Base-by-base conservation (phyloP, 192 early-diverging fungal genomes). In the Haplosporangium gracile region DNA sequence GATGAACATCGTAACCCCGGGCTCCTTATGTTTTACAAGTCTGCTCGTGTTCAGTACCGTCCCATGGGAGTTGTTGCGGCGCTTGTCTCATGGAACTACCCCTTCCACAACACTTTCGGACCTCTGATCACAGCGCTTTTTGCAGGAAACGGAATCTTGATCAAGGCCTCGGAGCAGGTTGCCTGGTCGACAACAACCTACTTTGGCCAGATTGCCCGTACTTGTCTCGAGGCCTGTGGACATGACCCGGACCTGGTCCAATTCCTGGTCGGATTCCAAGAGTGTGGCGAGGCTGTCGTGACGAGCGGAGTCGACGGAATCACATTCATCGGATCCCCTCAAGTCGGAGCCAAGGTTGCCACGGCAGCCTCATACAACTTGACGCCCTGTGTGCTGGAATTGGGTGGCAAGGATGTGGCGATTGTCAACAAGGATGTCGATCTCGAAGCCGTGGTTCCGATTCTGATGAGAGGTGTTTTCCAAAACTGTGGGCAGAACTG, bases 401-500 rank as follows among this genome's bases (percentile, higher is more conserved):
- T 98, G 24, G 97, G 97, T 36, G 97, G 97, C 45, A 97, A 97
- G 89, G 97, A 97, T 90, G 93, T 93, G 57, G 95, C 95, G 38
- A 94, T 97, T 71, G 88, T 97, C 11, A 94, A 95, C 77, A 91
- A 92, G 63, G 96, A 97, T 80, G 89, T 92, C 11, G 93, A 96
- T 81, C 82, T 96, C 75, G 69, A 74, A 24, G 93, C 96, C 55
- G 90, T 94, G 49, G 75, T 95, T 38, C 93, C 95, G 2, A 91
- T 96, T 34, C 79, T 93, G 72, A 94, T 97, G 95, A 94, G 97
- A 81, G 94, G 95, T 39, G 95, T 95, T 5, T 93, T 97, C 88
- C 96, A 97, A 78, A 97, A 97, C 84, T 92, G 93, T 72, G 96
- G 96, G 18, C 97, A 97, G 81, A 97, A 97, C 88, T 97, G 97